Evolutionary conservation across 257 asterid species (phyloP).

Genomic region (Fraxinus americana): DNA sequence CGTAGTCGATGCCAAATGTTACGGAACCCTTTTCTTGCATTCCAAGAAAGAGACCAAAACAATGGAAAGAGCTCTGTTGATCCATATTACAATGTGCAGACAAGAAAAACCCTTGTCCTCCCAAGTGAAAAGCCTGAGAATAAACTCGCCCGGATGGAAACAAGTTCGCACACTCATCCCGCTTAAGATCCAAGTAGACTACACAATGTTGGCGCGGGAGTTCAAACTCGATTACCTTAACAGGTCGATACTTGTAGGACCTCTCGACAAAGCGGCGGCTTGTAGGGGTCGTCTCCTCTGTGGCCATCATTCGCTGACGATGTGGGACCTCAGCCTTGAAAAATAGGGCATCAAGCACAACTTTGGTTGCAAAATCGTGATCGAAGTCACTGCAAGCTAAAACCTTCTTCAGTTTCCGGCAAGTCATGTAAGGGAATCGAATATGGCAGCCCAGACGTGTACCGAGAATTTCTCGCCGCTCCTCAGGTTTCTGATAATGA

Average conservation of each 20-base stretch:
- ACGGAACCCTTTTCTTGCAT: slow-evolving; percentile 40
- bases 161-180: slow-evolving; percentile 29
- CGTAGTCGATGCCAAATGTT: slow-evolving; percentile 28
- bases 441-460: slow-evolving; percentile 28
- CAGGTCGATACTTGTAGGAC: slow-evolving; percentile 37
- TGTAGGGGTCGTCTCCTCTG: slow-evolving; percentile 19
- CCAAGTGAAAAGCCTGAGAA: slow-evolving; percentile 37
- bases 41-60: slow-evolving; percentile 34
- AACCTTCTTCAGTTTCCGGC: slow-evolving; percentile 36
- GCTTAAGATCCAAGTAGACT: slow-evolving; percentile 35
- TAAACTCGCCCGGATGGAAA: slow-evolving; percentile 36
- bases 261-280: slow-evolving; percentile 32
- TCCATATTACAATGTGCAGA: slow-evolving; percentile 38
- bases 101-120: slow-evolving; percentile 37
- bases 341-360: slow-evolving; percentile 36
- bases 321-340: slow-evolving; percentile 35
- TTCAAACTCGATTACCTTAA: slow-evolving; percentile 37
- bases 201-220: slow-evolving; percentile 32
- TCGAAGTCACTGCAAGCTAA: slow-evolving; percentile 30
- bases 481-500: slow-evolving; percentile 28
- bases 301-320: slow-evolving; percentile 29
- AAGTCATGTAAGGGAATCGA: slow-evolving; percentile 35
- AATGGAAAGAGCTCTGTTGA: slow-evolving; percentile 33
- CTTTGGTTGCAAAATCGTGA: slow-evolving; percentile 30
- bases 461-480: slow-evolving; percentile 30